Conservation (phyloP, 768 basidiomycete species). For the Sporobolomyces phaffii region DNA sequence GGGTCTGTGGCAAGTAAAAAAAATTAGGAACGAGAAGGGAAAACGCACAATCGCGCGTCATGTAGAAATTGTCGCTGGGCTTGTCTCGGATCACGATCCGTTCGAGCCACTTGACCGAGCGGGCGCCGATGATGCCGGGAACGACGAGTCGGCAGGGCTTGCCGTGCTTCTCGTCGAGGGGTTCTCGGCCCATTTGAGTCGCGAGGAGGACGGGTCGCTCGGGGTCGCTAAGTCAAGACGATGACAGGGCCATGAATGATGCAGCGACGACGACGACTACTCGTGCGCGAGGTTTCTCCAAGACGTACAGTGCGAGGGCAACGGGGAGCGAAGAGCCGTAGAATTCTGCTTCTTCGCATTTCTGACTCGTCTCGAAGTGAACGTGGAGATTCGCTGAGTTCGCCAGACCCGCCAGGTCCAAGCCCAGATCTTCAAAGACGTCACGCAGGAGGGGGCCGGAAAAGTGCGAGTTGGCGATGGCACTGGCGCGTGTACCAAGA, state of each 20-base stretch:
- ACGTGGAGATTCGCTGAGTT: slow-evolving; percentile 7
- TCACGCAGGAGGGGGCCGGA: slow-evolving; percentile 10
- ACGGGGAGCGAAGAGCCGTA: slow-evolving; percentile 24
- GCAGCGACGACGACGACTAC: background rate
- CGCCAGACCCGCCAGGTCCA: background rate
- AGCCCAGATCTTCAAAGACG: background rate
- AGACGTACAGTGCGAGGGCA: slow-evolving; percentile 16
- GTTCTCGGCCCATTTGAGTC: slow-evolving; percentile 24
- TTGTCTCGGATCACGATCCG: slow-evolving; percentile 51
- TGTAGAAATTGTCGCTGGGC: slow-evolving; percentile 11
- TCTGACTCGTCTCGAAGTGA: slow-evolving; percentile 27
- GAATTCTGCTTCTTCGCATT: slow-evolving; percentile 24
- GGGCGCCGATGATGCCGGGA: slow-evolving; percentile 62
- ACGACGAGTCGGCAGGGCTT: slow-evolving; percentile 45
- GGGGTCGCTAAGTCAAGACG: background rate
- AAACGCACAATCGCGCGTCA: slow-evolving; percentile 10
- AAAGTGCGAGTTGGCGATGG: slow-evolving; percentile 12
- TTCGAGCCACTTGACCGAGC: slow-evolving; percentile 73
- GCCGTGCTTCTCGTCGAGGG: slow-evolving; percentile 34
- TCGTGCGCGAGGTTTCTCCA: too few species aligned
- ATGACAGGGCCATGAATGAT: background rate
- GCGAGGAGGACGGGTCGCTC: slow-evolving; percentile 35
- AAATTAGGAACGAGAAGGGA: too few species aligned
- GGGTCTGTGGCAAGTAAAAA: too few species aligned
- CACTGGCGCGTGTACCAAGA: too few species aligned